Evolutionary conservation across 2,329 filamentous ascomycete species (phyloP).

Genomic region (Epichloe bromicola): DNA sequence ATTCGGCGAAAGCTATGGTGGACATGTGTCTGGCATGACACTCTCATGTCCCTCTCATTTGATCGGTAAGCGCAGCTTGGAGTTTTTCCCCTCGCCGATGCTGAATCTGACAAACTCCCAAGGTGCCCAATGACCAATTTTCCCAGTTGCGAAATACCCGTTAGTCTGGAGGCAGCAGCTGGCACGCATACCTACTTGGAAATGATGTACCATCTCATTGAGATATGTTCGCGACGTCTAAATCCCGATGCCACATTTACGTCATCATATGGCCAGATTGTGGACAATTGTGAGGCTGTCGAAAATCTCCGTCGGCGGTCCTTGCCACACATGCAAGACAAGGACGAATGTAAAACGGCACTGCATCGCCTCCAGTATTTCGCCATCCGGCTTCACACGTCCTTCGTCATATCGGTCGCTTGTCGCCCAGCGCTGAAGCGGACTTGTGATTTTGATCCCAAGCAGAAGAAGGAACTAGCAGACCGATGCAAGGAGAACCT

Average conservation of each 20-base stretch:
- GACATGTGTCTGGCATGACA: slow-evolving; percentile 56
- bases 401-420: slow-evolving; percentile 52
- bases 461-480: slow-evolving; percentile 42
- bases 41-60: slow-evolving; percentile 51
- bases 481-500: slow-evolving; percentile 49
- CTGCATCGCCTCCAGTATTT: slow-evolving; percentile 51
- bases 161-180: slow-evolving; percentile 25
- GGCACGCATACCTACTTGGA: slow-evolving; percentile 47
- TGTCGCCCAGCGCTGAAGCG: slow-evolving; percentile 49
- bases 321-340: slow-evolving; percentile 39
- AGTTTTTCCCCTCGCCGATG: neutral
- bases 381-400: slow-evolving; percentile 50
- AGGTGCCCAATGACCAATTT: slow-evolving; percentile 52
- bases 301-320: slow-evolving; percentile 38
- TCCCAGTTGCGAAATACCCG: slow-evolving; percentile 40
- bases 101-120: slow-evolving; percentile 13
- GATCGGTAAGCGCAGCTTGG: slow-evolving; percentile 32
- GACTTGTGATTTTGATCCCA: slow-evolving; percentile 34
- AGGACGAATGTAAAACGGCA: slow-evolving; percentile 50
- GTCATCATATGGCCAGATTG: slow-evolving; percentile 40
- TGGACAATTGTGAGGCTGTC: slow-evolving; percentile 42
- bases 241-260: slow-evolving; percentile 39
- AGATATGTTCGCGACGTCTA: slow-evolving; percentile 44
- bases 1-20: slow-evolving; percentile 46
- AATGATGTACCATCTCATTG: slow-evolving; percentile 51